Evolutionary conservation across 139 green algal species (phyloP), one percentile per base, ranked within the genome.

Genomic region (Medakamo hakoo): DNA sequence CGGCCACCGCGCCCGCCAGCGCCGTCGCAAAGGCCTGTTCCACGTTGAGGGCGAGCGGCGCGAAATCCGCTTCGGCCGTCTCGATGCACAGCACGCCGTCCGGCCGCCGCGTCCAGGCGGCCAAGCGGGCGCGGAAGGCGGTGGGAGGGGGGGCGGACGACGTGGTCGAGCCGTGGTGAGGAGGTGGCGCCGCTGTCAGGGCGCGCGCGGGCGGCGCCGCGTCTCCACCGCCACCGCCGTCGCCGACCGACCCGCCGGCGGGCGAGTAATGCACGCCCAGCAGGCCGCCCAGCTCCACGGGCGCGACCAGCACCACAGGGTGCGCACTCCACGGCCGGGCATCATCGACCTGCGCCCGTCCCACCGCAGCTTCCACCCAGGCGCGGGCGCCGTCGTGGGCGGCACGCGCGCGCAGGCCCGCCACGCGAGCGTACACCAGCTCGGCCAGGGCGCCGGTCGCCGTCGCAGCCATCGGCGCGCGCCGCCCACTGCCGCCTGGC

Each of bases 21-120:
- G 58, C 28, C 2, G 60, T 30, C 23, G 63, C 57, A 28, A 85
- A 75, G 27, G 67, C 59, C 72, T 89, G 82, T 59, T 90, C 84
- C 16, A 88, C 31, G 48, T 70, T 81, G 4, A 91, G 27, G 1
- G 74, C 70, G 20, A 85, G 16, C 0, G 81, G 78, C 1, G 76
- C 71, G 14, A 78, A 23, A 16, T 75, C 30, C 30, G 88, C 19
- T 16, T 73, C 68, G 0, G 84, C 63, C 1, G 76, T 58, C 68
- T 94, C 76, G 1, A 91, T 57, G 63, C 86, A 94, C 60, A 86
- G 27, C n/a, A 91, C 82, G 16, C 80, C 77, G 0, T 70, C 81
- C 0, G 80, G 84, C 4, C 73, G 74, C 1, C 70, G 72, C 20
- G 68, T 67, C 84, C 84, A 93, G 27, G 86, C 52, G 29, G 74